These are phyloP conservation scores for Glebionis coronaria DNA, from an alignment of 129 eudicot genomes.

Conservation along the genomic window DNA sequence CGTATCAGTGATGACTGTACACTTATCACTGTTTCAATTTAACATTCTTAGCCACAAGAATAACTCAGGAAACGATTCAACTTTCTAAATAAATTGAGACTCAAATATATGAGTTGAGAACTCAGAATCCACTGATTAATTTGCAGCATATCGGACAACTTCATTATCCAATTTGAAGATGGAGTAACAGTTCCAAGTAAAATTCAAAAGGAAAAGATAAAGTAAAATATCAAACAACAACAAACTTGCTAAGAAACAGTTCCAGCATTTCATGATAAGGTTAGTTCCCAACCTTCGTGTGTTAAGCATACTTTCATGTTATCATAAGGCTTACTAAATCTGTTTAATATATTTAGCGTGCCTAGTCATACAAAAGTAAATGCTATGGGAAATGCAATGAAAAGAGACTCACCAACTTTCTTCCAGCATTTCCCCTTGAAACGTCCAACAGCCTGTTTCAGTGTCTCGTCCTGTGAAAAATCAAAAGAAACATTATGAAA, in stretches of 20 bases:
- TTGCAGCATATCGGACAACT: neutral
- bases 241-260: too few species aligned
- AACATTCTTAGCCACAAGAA: too few species aligned
- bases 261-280: too few species aligned
- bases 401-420: slow-evolving; percentile 68
- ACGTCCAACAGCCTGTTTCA: slow-evolving; percentile 68
- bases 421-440: slow-evolving; percentile 91
- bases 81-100: too few species aligned
- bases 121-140: too few species aligned
- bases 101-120: neutral
- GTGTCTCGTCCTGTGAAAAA: slow-evolving; percentile 73
- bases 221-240: neutral
- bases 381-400: slow-evolving; percentile 15
- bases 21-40: too few species aligned
- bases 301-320: neutral
- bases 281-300: too few species aligned
- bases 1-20: too few species aligned
- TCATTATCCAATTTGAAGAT: neutral
- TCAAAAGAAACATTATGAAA: slow-evolving; percentile 6
- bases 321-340: slow-evolving; percentile 9
- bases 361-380: slow-evolving; percentile 3
- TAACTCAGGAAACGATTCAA: too few species aligned
- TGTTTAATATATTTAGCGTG: slow-evolving; percentile 8
- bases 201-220: neutral
- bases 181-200: neutral